phyloP scores from a whole-genome alignment of 768 basidiomycete species.

The Cystobasidium tubakii region DNA sequence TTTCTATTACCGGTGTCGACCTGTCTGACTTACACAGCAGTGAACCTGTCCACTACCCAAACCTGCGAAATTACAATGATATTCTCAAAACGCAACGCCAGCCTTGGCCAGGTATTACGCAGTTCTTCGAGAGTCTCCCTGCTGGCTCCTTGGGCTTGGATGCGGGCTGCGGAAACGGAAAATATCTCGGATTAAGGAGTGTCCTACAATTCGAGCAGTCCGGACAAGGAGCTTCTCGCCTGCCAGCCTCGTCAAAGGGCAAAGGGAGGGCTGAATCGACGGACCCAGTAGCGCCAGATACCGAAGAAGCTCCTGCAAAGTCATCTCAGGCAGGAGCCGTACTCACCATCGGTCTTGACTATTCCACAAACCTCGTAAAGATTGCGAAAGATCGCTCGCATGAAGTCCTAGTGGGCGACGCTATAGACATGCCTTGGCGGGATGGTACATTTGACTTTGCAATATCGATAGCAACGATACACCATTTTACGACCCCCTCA shows the following conservation, averaged over 20 bases:
- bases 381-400: conserved; percentile 51
- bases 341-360: not conserved
- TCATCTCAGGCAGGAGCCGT: conserved; percentile 1
- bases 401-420: conserved; percentile 77
- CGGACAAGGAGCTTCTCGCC: not conserved
- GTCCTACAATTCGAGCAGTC: conserved; percentile 16
- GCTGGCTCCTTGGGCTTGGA: conserved; percentile 82
- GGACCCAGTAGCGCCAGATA: not conserved
- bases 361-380: conserved; percentile 34
- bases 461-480: conserved; percentile 95
- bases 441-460: conserved; percentile 80
- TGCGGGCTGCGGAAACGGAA: conserved; percentile 94
- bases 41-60: not conserved
- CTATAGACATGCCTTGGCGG: conserved; percentile 68
- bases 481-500: conserved; percentile 77
- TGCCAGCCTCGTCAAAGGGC: conserved; percentile 12
- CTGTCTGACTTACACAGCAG: conserved; percentile 39
- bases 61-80: not conserved
- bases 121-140: conserved; percentile 66
- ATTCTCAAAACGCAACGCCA: too few species aligned
- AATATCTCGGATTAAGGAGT: conserved; percentile 62
- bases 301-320: conserved; percentile 25
- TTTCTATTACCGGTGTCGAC: not conserved
- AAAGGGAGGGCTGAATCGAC: conserved; percentile 30
- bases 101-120: conserved; percentile 84